Base-by-base conservation (phyloP, 1,284 basidiomycete genomes). In the Coriolopsis trogii region DNA sequence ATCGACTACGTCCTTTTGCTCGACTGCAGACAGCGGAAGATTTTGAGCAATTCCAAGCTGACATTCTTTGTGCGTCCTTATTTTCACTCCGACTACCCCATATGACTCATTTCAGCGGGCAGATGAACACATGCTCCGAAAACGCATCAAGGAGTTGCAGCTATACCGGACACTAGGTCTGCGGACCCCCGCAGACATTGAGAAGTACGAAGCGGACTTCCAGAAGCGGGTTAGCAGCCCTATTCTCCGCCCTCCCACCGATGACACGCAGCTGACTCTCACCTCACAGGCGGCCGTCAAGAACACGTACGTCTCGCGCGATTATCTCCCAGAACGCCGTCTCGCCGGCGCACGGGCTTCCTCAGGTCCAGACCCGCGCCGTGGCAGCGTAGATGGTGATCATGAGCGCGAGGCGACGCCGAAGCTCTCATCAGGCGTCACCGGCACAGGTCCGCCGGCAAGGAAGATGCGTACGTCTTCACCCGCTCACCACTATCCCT, bases 1-100 rank as follows among this genome's bases (percentile, higher is more conserved):
- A 92, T 63, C 86, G 95, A 29, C 81, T 96, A 55, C 91, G 95
- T 63, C 93, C 95, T 15, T 97, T 98, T 70, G 87, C 96, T 21
- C 87, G 91, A 53, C 75, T 98, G 40, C 95, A 98, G 70, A 96
- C 94, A 0, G 88, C 92, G 1, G 84, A 90, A 53, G 95, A 99
- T 68, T 97, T 92, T 63, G 96, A 99, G 67, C 78, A 79, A 3
- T 91, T 99, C 64, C 79, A 90, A 25, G 84, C 94, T 20, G 95
- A 97, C 46, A 82, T 98, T 50, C 80, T 98, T 25, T 95, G 92
- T 95, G 31, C 49, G 57, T 53, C 9, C 20, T 4, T 13, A 7
- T 30, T 16, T 18, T n/a, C 18, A 18, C 38, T n/a, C 30, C 75
- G 49, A 85, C 55, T 18, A 18, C 45, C 33, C 34, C 40, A 39